phyloP scores from a whole-genome alignment of 106 monocot genomes.

The Platanthera zijinensis region DNA sequence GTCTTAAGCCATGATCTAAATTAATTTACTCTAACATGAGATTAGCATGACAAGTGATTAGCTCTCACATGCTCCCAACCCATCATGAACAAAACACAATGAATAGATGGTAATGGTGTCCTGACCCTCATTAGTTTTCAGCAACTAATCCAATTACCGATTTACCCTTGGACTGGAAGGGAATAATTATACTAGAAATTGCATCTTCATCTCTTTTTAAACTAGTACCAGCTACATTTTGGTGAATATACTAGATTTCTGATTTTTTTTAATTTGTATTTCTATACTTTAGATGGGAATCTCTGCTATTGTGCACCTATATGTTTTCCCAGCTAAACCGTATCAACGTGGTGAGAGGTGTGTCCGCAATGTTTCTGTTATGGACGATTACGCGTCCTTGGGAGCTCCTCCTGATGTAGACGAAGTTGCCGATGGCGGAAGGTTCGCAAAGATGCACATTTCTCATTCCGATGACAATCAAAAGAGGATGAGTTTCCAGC shows the following conservation, averaged over 20 bases:
- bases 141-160: not conserved
- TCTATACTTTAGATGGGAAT: conserved; percentile 76
- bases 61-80: no score
- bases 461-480: conserved; percentile 39
- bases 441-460: conserved; percentile 40
- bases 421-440: conserved; percentile 69
- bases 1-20: no score
- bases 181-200: not conserved
- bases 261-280: not conserved
- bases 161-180: not conserved
- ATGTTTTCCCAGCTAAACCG: conserved; percentile 88
- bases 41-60: no score
- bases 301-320: conserved; percentile 83
- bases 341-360: conserved; percentile 82
- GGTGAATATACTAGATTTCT: not conserved
- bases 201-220: not conserved
- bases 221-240: not conserved
- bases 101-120: no score
- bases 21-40: no score
- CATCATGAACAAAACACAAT: no score
- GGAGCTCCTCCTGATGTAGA: conserved; percentile 88
- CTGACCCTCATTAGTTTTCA: not conserved
- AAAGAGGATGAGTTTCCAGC: conserved; percentile 59
- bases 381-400: conserved; percentile 87
- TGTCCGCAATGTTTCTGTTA: conserved; percentile 66